Percentiles rank a stretch among this genome's conserved stretches.
These are phyloP conservation scores for Gynostemma pentaphyllum DNA, from an alignment of 306 rosid genomes.

Conservation along the genomic window DNA sequence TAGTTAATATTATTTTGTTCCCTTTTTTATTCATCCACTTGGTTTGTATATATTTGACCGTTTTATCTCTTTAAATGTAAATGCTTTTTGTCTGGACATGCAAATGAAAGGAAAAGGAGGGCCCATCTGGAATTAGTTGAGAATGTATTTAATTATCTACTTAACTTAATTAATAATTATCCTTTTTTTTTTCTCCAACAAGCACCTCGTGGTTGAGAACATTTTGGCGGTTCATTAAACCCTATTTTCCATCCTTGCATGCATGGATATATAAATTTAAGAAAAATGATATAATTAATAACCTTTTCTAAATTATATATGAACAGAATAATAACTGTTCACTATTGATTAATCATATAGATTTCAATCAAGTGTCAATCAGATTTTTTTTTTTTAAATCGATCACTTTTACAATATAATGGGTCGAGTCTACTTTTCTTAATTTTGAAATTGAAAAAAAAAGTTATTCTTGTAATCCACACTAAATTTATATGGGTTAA, in stretches of 20 bases:
- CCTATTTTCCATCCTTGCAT: not conserved
- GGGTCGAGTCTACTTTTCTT: too few species aligned
- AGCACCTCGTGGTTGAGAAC: constrained; percentile 52
- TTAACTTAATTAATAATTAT: constrained; percentile 8
- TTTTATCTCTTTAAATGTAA: not conserved
- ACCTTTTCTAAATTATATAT: too few species aligned
- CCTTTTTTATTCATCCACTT: not conserved
- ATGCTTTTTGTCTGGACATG: not conserved
- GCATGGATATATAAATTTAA: not conserved
- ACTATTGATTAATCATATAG: too few species aligned
- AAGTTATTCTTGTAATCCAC: too few species aligned
- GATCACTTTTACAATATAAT: too few species aligned
- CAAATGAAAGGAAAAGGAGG: not conserved
- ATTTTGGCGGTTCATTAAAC: constrained; percentile 51
- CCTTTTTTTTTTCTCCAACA: constrained; percentile 2
- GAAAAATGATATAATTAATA: too few species aligned
- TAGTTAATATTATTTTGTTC: not conserved
- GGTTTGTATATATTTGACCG: not conserved
- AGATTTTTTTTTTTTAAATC: too few species aligned
- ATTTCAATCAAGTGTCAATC: too few species aligned
- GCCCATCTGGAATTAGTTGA: constrained; percentile 13
- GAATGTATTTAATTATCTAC: not conserved
- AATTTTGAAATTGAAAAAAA: too few species aligned
- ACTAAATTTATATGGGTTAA: too few species aligned
- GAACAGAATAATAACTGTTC: too few species aligned